phyloP scores from a whole-genome alignment of 2,329 filamentous ascomycete genomes.

The Cytospora piceae region DNA sequence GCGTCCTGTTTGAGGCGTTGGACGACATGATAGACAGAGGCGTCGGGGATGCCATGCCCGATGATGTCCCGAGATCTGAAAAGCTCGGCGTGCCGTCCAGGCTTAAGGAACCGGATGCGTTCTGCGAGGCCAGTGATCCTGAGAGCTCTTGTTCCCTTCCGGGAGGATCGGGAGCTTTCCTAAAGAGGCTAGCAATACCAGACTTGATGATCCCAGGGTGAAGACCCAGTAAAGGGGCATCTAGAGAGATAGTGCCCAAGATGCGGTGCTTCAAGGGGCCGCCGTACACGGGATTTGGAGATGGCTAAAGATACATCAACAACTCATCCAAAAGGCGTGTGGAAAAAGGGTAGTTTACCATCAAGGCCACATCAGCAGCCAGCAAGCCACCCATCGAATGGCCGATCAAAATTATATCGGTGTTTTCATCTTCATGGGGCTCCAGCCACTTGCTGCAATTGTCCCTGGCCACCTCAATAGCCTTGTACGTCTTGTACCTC shows the following conservation, averaged over 20 bases:
- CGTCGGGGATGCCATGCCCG: constrained; percentile 32
- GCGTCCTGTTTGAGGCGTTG: constrained; percentile 31
- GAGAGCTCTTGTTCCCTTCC: constrained; percentile 33
- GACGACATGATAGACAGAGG: constrained; percentile 26
- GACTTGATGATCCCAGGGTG: constrained; percentile 87
- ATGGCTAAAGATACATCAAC: constrained; percentile 37
- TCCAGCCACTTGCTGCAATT: constrained; percentile 83
- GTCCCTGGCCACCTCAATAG: constrained; percentile 74
- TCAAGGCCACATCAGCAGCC: constrained; percentile 75
- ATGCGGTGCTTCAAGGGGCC: constrained; percentile 71
- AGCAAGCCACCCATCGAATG: constrained; percentile 91
- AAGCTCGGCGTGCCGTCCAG: constrained; percentile 34
- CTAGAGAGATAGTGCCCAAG: constrained; percentile 79
- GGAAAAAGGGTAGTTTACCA: constrained; percentile 45
- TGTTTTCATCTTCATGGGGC: constrained; percentile 73
- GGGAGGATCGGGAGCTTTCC: constrained; percentile 44
- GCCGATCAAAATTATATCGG: constrained; percentile 81
- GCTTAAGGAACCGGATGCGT: constrained; percentile 32
- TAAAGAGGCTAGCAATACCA: constrained; percentile 78
- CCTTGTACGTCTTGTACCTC: constrained; percentile 74
- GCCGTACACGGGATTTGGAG: constrained; percentile 39
- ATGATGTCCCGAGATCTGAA: constrained; percentile 21
- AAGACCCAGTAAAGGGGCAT: constrained; percentile 85
- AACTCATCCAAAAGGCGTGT: background rate
- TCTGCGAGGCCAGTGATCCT: constrained; percentile 26